Percentiles rank a stretch among this genome's conserved stretches.
These are phyloP conservation scores for Croton laevigatus DNA, from an alignment of 441 rosid species.

Conservation along the genomic window DNA sequence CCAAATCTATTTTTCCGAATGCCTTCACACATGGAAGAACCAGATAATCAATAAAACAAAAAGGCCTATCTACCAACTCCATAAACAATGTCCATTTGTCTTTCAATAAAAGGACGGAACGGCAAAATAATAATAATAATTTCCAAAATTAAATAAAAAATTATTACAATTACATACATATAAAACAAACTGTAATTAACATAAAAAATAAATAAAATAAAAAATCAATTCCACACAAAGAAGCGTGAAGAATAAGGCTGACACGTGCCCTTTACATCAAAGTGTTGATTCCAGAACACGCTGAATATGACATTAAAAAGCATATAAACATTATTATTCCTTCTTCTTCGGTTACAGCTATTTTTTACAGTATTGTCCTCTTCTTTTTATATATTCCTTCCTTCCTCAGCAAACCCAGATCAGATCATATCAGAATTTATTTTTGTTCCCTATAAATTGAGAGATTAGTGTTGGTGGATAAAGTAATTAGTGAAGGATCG, in stretches of 20 bases:
- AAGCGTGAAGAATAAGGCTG: conserved; percentile 6
- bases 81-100: conserved; percentile 2
- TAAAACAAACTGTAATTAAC: neutral
- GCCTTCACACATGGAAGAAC: no score
- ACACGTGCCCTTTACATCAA: conserved; percentile 15
- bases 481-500: neutral
- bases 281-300: conserved; percentile 1
- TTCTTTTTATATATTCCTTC: conserved; percentile 6
- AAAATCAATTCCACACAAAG: neutral
- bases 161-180: no score
- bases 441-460: neutral
- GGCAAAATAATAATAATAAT: neutral
- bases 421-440: neutral
- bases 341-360: conserved; percentile 23
- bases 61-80: neutral
- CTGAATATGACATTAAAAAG: neutral
- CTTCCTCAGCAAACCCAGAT: neutral
- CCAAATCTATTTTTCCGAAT: no score
- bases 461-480: no score
- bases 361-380: neutral
- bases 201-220: neutral
- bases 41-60: neutral
- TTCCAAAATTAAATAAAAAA: neutral
- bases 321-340: no score
- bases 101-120: neutral